These are phyloP conservation scores for Globisporangium polare DNA, from an alignment of 352 stramenopile genomes.

Conservation along the genomic window DNA sequence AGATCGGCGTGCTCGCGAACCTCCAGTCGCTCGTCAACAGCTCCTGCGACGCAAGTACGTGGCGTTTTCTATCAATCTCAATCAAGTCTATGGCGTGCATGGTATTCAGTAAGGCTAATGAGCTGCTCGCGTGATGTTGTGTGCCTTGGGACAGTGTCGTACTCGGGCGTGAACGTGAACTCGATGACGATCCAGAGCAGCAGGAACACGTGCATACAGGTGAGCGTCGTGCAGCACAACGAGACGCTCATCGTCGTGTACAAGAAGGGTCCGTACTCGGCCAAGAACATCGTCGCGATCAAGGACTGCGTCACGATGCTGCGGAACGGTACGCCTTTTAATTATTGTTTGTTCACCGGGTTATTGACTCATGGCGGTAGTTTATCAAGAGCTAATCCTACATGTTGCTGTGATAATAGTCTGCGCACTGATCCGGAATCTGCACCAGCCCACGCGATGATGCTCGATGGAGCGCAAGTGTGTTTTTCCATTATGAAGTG, in stretches of 20 bases:
- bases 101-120: background rate
- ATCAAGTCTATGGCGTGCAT: background rate
- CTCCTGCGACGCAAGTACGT: constrained; percentile 83
- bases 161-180: constrained; percentile 71
- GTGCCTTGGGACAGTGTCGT: constrained; percentile 56
- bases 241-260: constrained; percentile 85
- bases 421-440: constrained; percentile 58
- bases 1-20: constrained; percentile 89
- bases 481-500: background rate
- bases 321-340: constrained; percentile 50
- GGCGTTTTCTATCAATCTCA: background rate
- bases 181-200: constrained; percentile 87
- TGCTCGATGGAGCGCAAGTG: background rate
- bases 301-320: constrained; percentile 78
- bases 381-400: too few species aligned
- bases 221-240: constrained; percentile 76
- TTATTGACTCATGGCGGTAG: too few species aligned
- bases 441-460: constrained; percentile 64
- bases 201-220: constrained; percentile 82
- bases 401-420: constrained; percentile 26
- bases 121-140: background rate
- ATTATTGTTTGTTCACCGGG: background rate
- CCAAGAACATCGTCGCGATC: constrained; percentile 73
- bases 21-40: constrained; percentile 84
- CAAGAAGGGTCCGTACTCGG: constrained; percentile 68